Base-by-base conservation (phyloP, 202 grass and related monocot genomes). In the Cymbopogon flexuosus region DNA sequence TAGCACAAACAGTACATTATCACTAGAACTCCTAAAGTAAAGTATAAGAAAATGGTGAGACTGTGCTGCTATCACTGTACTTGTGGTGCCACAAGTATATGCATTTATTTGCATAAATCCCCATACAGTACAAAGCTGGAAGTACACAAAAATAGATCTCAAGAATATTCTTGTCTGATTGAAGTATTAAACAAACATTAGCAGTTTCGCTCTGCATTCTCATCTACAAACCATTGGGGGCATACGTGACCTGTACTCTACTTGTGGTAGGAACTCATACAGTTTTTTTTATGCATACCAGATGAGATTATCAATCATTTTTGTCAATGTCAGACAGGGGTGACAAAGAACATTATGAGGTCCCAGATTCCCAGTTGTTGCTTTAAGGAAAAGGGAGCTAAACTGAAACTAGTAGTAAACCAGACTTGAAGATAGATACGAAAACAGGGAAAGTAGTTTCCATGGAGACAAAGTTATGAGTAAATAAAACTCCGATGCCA, bases 101-200 rank as follows among this genome's bases (percentile, higher is more conserved):
- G n/a, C 65, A 62, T 69, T 60, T 10, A 68, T 75, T 41, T 35
- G 58, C 52, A 22, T 58, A 27, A 54, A 41, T 39, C n/a, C 22
- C 43, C 62, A 22, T 31, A 31, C 31, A 42, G 42, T 62, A 54
- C 76, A 58, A 66, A 79, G 9, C 5, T 1, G 30, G 5, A 68
- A 65, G n/a, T 52, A 37, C 4, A 51, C 2, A 43, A 59, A 74
- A 54, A 5, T 2, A 15, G 10, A 29, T 84, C 33, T 54, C 33
- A 64, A 62, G 63, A 88, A 80, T 88, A 84, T 84, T 76, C 70
- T 41, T 88, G 54, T 62, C 22, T 80, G 81, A 54, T 84, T 74
- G 40, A 45, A 75, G 15, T 66, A n/a, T 80, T 79, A 79, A 73
- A 79, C 52, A 70, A 61, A 27, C 59, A 79, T 52, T 74, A 33